A percentile compares a stretch with the other conserved stretches of the same genome.
Evolutionary conservation across 2,329 filamentous ascomycete species (phyloP).

Genomic region (Colletotrichum lentis): DNA sequence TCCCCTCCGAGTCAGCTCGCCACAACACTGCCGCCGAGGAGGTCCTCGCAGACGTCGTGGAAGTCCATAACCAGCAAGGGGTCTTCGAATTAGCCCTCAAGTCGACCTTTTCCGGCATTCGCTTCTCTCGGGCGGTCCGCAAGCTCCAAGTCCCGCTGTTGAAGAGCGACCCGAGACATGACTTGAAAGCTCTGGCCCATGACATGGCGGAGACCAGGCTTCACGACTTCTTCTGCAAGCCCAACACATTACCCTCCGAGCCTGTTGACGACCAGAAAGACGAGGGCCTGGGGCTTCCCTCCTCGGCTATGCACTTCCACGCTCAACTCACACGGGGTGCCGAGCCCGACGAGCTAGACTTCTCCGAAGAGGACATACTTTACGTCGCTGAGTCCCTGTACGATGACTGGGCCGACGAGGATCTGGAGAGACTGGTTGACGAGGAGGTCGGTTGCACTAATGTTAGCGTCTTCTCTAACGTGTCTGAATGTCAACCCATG

Average conservation of each 20-base stretch:
- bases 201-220: constrained; percentile 1
- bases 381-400: constrained; percentile 12
- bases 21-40: neutral
- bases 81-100: constrained; percentile 14
- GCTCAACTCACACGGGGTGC: constrained; percentile 23
- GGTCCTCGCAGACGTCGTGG: neutral
- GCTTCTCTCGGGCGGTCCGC: neutral
- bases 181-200: constrained; percentile 15
- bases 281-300: constrained; percentile 31
- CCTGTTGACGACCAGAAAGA: constrained; percentile 34
- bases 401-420: neutral
- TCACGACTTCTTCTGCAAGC: constrained; percentile 22
- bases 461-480: neutral
- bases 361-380: constrained; percentile 17
- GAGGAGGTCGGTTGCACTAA: constrained; percentile 16
- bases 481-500: constrained; percentile 6
- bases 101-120: constrained; percentile 1
- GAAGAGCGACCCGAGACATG: constrained; percentile 19
- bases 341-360: constrained; percentile 23
- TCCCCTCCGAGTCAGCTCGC: neutral
- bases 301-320: constrained; percentile 22
- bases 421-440: neutral
- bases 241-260: constrained; percentile 22
- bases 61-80: neutral
- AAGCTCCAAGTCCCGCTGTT: constrained; percentile 30